These are phyloP conservation scores for Moricandia moricandioides DNA, from an alignment of 345 rosid genomes.

Conservation along the genomic window DNA sequence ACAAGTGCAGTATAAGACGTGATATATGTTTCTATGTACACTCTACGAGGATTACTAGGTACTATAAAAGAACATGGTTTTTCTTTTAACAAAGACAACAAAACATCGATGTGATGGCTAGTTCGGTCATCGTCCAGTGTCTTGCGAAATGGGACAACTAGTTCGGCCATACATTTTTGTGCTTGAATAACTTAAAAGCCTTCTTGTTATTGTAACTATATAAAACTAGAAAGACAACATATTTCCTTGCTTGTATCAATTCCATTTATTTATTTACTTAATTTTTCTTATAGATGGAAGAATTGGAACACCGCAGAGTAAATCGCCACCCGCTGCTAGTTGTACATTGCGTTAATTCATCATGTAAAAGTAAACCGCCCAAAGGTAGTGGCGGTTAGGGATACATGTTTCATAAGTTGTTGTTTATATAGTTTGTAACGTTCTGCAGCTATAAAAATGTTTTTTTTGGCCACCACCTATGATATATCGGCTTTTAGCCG, in stretches of 20 bases:
- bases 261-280: not conserved
- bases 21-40: not conserved
- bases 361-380: not conserved
- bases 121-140: not conserved
- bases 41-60: not conserved
- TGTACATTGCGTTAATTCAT: not conserved
- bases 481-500: not conserved
- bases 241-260: not conserved
- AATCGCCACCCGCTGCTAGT: not conserved
- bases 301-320: not conserved
- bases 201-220: not conserved
- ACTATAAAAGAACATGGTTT: not conserved
- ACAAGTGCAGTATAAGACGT: no score
- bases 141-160: no score
- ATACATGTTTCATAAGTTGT: not conserved
- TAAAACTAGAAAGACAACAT: no score
- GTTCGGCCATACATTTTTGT: no score
- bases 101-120: not conserved
- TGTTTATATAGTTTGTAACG: not conserved
- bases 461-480: not conserved
- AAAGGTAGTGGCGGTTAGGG: not conserved
- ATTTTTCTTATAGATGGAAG: not conserved
- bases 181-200: not conserved
- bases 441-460: not conserved
- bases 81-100: not conserved